Percentiles rank a stretch among this genome's conserved stretches.
phyloP scores from a whole-genome alignment of 2,329 filamentous ascomycete genomes.

The Metarhizium robertsii region DNA sequence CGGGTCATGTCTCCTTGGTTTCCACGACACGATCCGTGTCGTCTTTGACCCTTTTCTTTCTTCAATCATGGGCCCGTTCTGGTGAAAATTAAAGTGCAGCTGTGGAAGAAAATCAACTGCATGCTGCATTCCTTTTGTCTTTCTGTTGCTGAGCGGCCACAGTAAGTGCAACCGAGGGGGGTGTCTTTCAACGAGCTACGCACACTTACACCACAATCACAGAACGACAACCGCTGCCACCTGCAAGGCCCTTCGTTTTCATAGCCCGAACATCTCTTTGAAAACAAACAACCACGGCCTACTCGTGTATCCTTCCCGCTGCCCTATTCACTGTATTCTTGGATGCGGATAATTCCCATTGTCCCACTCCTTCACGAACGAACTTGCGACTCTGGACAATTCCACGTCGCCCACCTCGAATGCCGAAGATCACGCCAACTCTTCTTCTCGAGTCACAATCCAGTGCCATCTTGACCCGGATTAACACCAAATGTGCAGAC shows the following conservation, averaged over 20 bases:
- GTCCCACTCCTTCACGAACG: neutral
- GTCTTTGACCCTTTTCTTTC: constrained; percentile 8
- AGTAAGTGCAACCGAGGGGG: constrained; percentile 1
- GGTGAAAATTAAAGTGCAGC: constrained; percentile 5
- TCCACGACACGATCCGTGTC: constrained; percentile 7
- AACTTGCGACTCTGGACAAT: neutral
- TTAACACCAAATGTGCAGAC: neutral
- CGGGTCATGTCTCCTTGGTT: constrained; percentile 6
- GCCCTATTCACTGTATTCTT: neutral
- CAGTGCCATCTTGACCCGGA: neutral
- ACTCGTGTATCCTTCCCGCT: neutral
- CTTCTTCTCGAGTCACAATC: constrained; percentile 7
- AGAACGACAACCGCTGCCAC: neutral
- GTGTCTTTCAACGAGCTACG: constrained; percentile 4
- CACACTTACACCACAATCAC: constrained; percentile 2
- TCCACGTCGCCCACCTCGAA: constrained; percentile 6
- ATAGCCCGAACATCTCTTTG: neutral
- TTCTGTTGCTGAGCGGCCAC: neutral
- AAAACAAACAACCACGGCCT: neutral
- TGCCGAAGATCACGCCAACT: neutral
- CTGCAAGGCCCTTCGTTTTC: neutral
- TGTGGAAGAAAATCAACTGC: neutral
- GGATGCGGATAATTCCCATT: neutral
- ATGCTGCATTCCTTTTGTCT: constrained; percentile 3
- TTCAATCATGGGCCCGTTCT: constrained; percentile 16